Evolutionary conservation across 768 basidiomycete genomes (phyloP), one percentile per base, ranked within the genome.

Genomic region (Suillus lakei): DNA sequence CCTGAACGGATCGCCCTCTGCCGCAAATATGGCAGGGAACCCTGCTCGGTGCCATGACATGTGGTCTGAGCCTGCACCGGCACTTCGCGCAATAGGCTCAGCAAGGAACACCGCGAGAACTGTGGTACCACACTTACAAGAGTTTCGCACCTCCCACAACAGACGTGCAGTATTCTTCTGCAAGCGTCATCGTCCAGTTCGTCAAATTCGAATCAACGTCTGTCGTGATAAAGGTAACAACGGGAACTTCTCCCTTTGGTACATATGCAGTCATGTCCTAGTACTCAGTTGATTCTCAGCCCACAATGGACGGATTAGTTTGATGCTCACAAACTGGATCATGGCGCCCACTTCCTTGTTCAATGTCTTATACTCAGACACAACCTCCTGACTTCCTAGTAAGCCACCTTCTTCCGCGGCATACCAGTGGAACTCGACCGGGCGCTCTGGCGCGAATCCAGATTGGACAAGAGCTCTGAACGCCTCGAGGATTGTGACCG

Each of bases 401-500:
- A 67, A 59, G 38, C 70, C 66, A 58, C 66, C 74, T 58, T 76
- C 91, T 81, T 93, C 91, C 50, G 88, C 91, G 60, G 91, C 89
- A 73, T 92, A 94, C 92, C 91, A 93, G 68, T 93, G 91, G 76
- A 93, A 93, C 72, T 94, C 91, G 39, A 93, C 82, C 6, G 87
- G 80, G 51, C 85, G 85, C 65, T 81, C 78, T 60, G 92, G 92
- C 48, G 75, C 84, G 82, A 90, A 93, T 72, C 88, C 86, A 43
- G 89, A 84, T 32, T 85, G 83, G 68, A 93, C 81, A 64, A 93
- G 80, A 15, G 85, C 89, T 43, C 91, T 85, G 73, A 91, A 92
- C 21, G 90, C 83, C 78, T 93, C 92, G 46, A 93, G 77, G 68
- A 93, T 91, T n/a, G 88, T 89, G 62, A 92, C 88, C n/a, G 83